These are phyloP conservation scores for Mucor lusitanicus DNA, from an alignment of 371 early-diverging fungal genomes.

Conservation along the genomic window DNA sequence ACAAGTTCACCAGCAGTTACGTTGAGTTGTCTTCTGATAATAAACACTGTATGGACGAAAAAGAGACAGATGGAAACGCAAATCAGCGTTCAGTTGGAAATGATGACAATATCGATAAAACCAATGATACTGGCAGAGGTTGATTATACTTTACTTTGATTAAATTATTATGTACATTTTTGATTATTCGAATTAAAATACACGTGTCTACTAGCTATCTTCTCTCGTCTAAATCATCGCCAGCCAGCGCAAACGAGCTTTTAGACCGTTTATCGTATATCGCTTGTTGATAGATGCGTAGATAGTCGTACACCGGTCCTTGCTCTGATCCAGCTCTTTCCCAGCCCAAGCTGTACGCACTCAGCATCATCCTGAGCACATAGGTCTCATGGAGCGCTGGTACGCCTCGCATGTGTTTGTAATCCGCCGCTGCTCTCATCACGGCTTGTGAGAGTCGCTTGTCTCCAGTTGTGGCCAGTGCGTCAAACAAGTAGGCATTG, in stretches of 20 bases:
- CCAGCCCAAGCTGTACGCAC: conserved; percentile 54
- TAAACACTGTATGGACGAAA: too few species aligned
- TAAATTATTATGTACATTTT: too few species aligned
- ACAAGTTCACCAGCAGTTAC: too few species aligned
- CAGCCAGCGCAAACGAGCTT: neutral
- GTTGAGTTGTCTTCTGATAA: too few species aligned
- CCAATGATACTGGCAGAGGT: too few species aligned
- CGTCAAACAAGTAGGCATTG: conserved; percentile 63
- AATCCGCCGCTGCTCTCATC: conserved; percentile 46
- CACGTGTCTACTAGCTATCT: neutral
- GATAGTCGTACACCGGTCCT: conserved; percentile 55
- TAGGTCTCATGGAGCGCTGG: conserved; percentile 40
- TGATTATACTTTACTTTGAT: too few species aligned
- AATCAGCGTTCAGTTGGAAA: too few species aligned
- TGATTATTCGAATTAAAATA: neutral
- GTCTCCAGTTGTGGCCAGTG: conserved; percentile 7
- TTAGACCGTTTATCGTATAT: conserved; percentile 14
- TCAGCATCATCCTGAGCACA: conserved; percentile 44
- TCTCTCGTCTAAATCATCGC: neutral
- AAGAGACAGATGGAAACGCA: too few species aligned
- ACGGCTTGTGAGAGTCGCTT: conserved; percentile 44
- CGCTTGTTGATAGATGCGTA: conserved; percentile 39
- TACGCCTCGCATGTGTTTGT: conserved; percentile 24
- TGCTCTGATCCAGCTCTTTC: conserved; percentile 27
- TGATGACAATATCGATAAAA: too few species aligned